phyloP scores from a whole-genome alignment of 805 yeast species.

The Candida khao-thaluensis region DNA sequence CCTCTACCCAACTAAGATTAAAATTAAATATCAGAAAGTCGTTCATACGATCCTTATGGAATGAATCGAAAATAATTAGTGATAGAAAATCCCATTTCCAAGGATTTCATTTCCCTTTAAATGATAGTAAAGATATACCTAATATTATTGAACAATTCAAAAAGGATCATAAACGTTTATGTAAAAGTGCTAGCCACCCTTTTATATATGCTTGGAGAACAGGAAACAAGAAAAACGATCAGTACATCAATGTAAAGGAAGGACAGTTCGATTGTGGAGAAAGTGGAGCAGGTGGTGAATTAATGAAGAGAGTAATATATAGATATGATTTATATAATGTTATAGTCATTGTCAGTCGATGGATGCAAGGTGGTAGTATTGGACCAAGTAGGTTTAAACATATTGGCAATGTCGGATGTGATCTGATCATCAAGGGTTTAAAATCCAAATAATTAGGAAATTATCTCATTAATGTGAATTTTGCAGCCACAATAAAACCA shows the following conservation, averaged over 20 bases:
- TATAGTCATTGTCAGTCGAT: conserved; percentile 67
- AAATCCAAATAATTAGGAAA: background rate
- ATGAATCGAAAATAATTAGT: conserved; percentile 26
- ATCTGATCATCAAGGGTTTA: conserved; percentile 4
- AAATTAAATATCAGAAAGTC: too few relatives aligned
- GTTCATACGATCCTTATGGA: too few relatives aligned
- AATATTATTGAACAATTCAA: conserved; percentile 42
- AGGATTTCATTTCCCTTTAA: conserved; percentile 52
- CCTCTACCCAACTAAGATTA: too few relatives aligned
- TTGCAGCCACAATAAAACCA: background rate
- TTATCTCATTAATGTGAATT: background rate
- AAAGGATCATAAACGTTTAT: conserved; percentile 44
- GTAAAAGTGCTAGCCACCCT: conserved; percentile 63
- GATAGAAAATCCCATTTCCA: conserved; percentile 67
- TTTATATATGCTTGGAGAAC: conserved; percentile 75
- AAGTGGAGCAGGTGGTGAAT: conserved; percentile 64
- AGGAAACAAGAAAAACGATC: conserved; percentile 19
- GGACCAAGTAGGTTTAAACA: conserved; percentile 73
- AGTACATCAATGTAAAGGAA: conserved; percentile 39
- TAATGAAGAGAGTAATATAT: conserved; percentile 53
- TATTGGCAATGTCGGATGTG: conserved; percentile 30
- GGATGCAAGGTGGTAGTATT: conserved; percentile 79
- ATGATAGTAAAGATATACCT: conserved; percentile 42
- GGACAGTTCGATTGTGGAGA: conserved; percentile 74
- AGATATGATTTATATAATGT: conserved; percentile 50